Evolutionary conservation across 306 rosid species (phyloP).

Genomic region (Oxytropis ochrocephala): DNA sequence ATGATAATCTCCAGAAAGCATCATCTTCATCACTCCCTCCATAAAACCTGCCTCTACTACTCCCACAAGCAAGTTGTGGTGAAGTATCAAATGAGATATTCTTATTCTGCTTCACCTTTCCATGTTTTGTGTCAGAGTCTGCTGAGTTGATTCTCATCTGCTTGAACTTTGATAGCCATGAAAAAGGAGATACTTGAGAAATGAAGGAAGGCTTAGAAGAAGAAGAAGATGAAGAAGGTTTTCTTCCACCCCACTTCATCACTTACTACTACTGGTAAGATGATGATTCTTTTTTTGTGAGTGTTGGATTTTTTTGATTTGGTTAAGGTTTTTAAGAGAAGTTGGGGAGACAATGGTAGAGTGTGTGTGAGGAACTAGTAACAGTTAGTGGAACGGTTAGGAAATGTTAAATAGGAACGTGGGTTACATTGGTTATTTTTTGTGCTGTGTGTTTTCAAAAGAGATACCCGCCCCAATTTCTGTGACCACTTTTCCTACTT

Average conservation of each 20-base stretch:
- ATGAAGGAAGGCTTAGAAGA: constrained; percentile 45
- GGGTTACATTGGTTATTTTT: constrained; percentile 34
- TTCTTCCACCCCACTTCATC: constrained; percentile 83
- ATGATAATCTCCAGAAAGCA: constrained; percentile 76
- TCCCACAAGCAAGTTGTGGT: constrained; percentile 16
- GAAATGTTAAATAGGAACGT: constrained; percentile 53
- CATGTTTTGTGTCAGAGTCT: constrained; percentile 38
- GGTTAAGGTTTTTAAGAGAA: constrained; percentile 2
- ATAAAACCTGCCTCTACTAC: constrained; percentile 38
- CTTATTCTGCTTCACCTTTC: constrained; percentile 24
- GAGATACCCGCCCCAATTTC: constrained; percentile 82
- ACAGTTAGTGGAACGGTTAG: constrained; percentile 40
- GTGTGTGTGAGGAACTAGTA: constrained; percentile 2
- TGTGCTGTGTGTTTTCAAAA: constrained; percentile 54
- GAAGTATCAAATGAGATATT: constrained; percentile 29
- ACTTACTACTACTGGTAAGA: background rate
- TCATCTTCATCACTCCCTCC: constrained; percentile 42
- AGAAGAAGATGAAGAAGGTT: constrained; percentile 40
- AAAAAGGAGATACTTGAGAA: constrained; percentile 60
- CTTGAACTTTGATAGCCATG: constrained; percentile 88
- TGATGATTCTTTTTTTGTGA: background rate
- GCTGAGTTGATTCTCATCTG: constrained; percentile 48
- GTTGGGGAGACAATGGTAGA: background rate
- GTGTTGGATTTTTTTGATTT: constrained; percentile 3
- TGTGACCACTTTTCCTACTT: constrained; percentile 78